Evolutionary conservation across 768 basidiomycete species (phyloP), one percentile per base, ranked within the genome.

Genomic region (Auricularia cornea): DNA sequence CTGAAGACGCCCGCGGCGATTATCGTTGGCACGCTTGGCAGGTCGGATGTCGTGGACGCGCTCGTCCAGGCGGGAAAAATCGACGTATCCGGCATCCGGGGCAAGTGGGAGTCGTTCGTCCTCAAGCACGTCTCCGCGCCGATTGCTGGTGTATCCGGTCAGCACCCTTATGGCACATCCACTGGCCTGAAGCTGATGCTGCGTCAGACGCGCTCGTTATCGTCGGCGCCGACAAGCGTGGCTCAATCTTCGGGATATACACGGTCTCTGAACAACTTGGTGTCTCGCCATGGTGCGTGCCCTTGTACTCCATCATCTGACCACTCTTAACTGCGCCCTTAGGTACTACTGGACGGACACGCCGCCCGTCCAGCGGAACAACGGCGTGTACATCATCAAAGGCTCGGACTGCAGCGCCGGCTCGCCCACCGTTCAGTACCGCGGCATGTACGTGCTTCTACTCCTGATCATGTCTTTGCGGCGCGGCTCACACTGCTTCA

Each of bases 301-400:
- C 20, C 30, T 31, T 86, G 83, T 83, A 12, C 3, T 31, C 14
- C n/a, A 56, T 28, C 33, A 28, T 23, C 10, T 59, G 16, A 12
- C n/a, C 64, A 48, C 18, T 38, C 6, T n/a, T 16, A 41, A 29
- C 48, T 4, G 18, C 28, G 10, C 33, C 59, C 31, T 30, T 61
- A 62, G 71, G 70, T 72, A 65, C 61, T 87, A 83, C 84, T 90
- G 88, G 88, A 85, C 87, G n/a, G 88, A 90, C 70, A 88, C 88
- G n/a, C 85, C 85, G 8, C 77, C 80, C 1, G 80, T 57, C 10
- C 54, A 80, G 18, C 74, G 77, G 33, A 79, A 85, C 38, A 70
- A 76, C 12, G 71, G 81, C 38, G 64, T 89, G 29, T 83, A 80
- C 66, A 79, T 65, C 52, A 51, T 30, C 33, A 38, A 56, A 29